A percentile compares a stretch with the other conserved stretches of the same genome.
Conservation (phyloP, 2,329 filamentous ascomycete genomes). For the Plectosphaerella sp. region DNA sequence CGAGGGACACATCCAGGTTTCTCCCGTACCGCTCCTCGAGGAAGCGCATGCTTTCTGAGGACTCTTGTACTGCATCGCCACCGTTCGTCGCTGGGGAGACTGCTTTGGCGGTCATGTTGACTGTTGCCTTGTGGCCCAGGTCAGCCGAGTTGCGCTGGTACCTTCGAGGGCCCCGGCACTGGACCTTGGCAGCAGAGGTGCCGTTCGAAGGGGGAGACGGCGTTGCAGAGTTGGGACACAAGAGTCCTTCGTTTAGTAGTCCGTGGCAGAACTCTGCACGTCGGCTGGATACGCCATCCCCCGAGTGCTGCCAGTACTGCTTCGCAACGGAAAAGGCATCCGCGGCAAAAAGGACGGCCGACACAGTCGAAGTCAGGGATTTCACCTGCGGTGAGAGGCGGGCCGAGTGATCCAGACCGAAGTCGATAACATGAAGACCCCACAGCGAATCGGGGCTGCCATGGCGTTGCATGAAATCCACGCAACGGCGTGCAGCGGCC, state of each 20-base stretch:
- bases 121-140: conserved; percentile 16
- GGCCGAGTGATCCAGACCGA: conserved; percentile 56
- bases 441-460: conserved; percentile 44
- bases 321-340: conserved; percentile 72
- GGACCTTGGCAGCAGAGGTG: conserved; percentile 25
- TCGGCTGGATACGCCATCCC: conserved; percentile 87
- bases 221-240: conserved; percentile 26
- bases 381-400: conserved; percentile 46
- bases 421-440: conserved; percentile 54
- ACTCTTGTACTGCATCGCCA: conserved; percentile 25
- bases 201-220: neutral
- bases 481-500: conserved; percentile 65
- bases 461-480: conserved; percentile 64
- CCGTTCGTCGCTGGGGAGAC: conserved; percentile 13
- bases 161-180: conserved; percentile 68
- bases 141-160: conserved; percentile 62
- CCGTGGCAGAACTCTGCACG: conserved; percentile 84
- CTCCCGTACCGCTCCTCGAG: conserved; percentile 92
- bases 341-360: conserved; percentile 66
- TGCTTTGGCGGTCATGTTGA: conserved; percentile 12
- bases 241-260: conserved; percentile 65
- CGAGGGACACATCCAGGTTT: conserved; percentile 77
- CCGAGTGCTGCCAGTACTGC: conserved; percentile 94
- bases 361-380: conserved; percentile 56
- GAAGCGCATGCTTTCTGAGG: conserved; percentile 70